Evolutionary conservation across 2,329 filamentous ascomycete species (phyloP).

Genomic region (Paracamarosporium sp.): DNA sequence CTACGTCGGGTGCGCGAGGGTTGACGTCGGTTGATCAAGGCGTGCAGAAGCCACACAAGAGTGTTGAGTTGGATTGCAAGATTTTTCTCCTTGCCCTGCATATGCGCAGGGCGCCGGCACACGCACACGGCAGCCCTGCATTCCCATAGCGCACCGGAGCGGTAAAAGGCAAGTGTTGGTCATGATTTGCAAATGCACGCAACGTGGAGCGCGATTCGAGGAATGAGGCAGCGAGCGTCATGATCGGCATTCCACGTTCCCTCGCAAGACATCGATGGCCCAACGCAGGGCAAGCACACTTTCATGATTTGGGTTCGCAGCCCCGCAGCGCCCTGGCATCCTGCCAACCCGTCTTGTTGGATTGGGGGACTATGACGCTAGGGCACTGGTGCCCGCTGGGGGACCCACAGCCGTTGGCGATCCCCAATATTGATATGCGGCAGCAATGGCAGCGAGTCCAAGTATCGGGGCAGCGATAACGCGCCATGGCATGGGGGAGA

Average conservation of each 20-base stretch:
- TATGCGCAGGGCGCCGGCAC: background rate
- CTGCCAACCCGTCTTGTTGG: background rate
- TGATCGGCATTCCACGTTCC: constrained; percentile 9
- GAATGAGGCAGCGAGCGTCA: constrained; percentile 13
- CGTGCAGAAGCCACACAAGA: constrained; percentile 4
- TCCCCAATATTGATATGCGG: constrained; percentile 7
- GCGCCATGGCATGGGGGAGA: background rate
- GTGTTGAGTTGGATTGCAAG: constrained; percentile 9
- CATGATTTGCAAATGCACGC: constrained; percentile 1
- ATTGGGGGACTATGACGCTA: constrained; percentile 10
- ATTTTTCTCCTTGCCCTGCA: constrained; percentile 9
- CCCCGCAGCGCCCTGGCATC: constrained; percentile 4
- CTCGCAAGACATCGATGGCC: background rate
- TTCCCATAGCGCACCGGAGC: background rate
- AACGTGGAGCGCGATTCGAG: background rate
- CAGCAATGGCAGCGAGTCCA: constrained; percentile 2
- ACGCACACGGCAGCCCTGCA: constrained; percentile 4
- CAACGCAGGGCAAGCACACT: constrained; percentile 7
- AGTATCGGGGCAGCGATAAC: background rate
- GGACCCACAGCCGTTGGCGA: constrained; percentile 8
- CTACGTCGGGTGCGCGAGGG: background rate
- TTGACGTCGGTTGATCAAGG: constrained; percentile 6
- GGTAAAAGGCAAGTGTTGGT: constrained; percentile 1
- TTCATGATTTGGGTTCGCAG: constrained; percentile 6
- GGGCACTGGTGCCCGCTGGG: constrained; percentile 1